These are phyloP conservation scores for Saccharomycopsis amapae DNA, from an alignment of 805 yeast genomes.

Conservation along the genomic window DNA sequence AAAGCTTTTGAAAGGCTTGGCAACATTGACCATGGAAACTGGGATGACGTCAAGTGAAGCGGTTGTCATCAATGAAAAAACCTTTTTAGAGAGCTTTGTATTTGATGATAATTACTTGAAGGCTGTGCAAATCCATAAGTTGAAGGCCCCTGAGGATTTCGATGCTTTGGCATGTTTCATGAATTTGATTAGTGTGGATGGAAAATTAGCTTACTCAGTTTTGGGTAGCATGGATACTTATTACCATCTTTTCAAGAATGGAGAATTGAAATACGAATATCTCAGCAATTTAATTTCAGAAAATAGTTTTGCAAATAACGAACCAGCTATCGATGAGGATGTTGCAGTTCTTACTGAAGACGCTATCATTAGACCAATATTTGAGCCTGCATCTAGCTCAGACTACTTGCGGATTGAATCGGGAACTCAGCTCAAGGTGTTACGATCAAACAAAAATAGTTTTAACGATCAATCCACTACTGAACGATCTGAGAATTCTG, in stretches of 20 bases:
- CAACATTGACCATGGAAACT: neutral
- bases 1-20: conserved; percentile 1
- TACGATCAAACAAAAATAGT: conserved; percentile 40
- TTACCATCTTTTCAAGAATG: conserved; percentile 39
- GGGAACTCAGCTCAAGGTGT: conserved; percentile 64
- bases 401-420: conserved; percentile 39
- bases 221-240: conserved; percentile 54
- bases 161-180: conserved; percentile 52
- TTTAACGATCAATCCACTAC: conserved; percentile 2
- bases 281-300: conserved; percentile 32
- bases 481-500: neutral
- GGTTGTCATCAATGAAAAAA: too few relatives aligned
- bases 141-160: conserved; percentile 62
- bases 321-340: conserved; percentile 32
- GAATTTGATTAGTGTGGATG: conserved; percentile 52
- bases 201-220: conserved; percentile 59
- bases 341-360: conserved; percentile 43
- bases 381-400: conserved; percentile 37
- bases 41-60: neutral
- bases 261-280: conserved; percentile 37
- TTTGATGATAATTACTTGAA: conserved; percentile 30
- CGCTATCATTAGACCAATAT: conserved; percentile 50
- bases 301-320: conserved; percentile 24
- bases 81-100: conserved; percentile 29
- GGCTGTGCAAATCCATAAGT: conserved; percentile 41